Evolutionary conservation across 805 yeast genomes (phyloP), one percentile per base, ranked within the genome.

Genomic region (Tetrapisispora namnaoensis): DNA sequence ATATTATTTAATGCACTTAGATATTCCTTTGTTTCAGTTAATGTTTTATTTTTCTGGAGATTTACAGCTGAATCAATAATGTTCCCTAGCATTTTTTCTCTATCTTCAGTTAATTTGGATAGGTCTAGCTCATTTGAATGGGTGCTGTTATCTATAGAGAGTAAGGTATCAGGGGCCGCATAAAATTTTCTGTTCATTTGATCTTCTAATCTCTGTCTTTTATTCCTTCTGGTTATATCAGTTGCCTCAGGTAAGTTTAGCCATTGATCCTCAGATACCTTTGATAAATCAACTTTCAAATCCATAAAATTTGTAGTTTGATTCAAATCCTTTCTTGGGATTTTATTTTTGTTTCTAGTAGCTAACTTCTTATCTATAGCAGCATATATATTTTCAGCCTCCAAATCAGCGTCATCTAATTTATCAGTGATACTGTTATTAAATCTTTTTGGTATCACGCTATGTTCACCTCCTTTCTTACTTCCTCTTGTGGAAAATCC

Each of bases 401-500:
- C 96, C 37, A 75, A 79, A 55, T 84, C 90, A 3, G 83, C 89
- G 10, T 72, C 71, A 35, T 75, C 63, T 3, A 53, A 60, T 0
- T 51, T 30, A 16, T 43, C 49, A 27, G 39, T 21, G 56, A 59
- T 30, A 50, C 56, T 4, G 22, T 35, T 4, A 49, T 57, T 22
- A 55, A 43, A 14, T 51, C 69, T 47, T 51, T 57, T 49, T 49
- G 70, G 61, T 47, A 48, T 42, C 4, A 32, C 13, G n/a, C 17
- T 18, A 18, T 30, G 30, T 38, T 50, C 65, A 50, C 36, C 40
- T 28, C 42, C 44, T 3, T 36, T 49, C 55, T 62, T 52, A 53
- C 84, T 95, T 1, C 93, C 87, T 50, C 88, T 76, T 0, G 96
- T 88, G 0, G 90, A 80, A 65, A 93, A 90, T 5, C 97, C 98